Evolutionary conservation across 2,329 filamentous ascomycete genomes (phyloP), one percentile per base, ranked within the genome.

Genomic region (Monosporascus sp.): DNA sequence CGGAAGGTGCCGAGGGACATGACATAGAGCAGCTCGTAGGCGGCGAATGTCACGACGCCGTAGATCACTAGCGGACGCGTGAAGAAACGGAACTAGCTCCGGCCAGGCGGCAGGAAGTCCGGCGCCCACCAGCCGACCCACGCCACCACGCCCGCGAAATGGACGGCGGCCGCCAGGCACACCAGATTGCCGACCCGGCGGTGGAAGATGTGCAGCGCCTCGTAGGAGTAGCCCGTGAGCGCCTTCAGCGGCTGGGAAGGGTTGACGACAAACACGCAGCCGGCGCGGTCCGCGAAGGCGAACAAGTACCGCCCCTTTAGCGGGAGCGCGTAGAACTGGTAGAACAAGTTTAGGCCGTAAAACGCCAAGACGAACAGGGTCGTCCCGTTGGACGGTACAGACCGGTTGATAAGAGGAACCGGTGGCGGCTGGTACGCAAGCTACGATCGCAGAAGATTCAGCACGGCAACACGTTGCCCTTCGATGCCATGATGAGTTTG

Each of bases 121-220:
- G 75, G 77, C 3, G 72, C 68, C 2, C 85, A 68, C 45, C 78
- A 60, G 0, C 74, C 72, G 57, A 80, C 80, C 78, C 80, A 87
- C 3, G 70, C 57, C 1, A 83, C 52, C 77, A 87, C 84, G 24
- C 77, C 76, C 5, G 66, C 61, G 36, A 76, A 74, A 59, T 88
- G 85, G 0, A 86, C 55, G 1, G 81, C 59, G 2, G 81, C 82
- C 39, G 80, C 72, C n/a, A 85, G 67, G 62, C 82, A 86, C 67
- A 86, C 74, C 27, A 81, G 65, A 64, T 86, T 83, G 24, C 84
- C 83, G 1, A 86, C 73, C 5, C 83, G 75, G 37, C 84, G 79
- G 63, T 88, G 84, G 52, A 87, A 77, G 46, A 87, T 79, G 63
- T 87, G 86, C 43, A 87, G 71, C 5, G 80, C 77, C 66, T 87